Evolutionary conservation across 2,329 filamentous ascomycete species (phyloP).

Genomic region (Cadophora gregata): DNA sequence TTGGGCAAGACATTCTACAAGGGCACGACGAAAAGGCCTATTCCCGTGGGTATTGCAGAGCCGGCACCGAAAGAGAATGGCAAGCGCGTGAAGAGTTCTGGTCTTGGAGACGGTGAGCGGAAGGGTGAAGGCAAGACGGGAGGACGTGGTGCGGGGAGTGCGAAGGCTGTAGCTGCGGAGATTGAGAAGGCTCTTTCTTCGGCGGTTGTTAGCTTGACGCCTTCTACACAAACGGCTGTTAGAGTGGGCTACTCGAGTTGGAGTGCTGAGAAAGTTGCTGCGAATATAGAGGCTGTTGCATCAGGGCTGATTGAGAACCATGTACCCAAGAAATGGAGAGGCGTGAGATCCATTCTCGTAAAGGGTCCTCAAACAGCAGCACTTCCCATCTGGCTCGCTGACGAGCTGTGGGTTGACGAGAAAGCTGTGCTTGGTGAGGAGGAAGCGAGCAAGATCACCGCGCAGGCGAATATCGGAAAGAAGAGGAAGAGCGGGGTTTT

Average conservation of each 20-base stretch:
- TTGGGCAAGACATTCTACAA: slow-evolving; percentile 96
- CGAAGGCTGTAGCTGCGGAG: slow-evolving; percentile 73
- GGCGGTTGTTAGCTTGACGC: slow-evolving; percentile 81
- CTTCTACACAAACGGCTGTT: slow-evolving; percentile 80
- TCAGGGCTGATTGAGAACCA: slow-evolving; percentile 75
- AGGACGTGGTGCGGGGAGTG: slow-evolving; percentile 47
- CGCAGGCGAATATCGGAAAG: slow-evolving; percentile 62
- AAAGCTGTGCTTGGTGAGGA: slow-evolving; percentile 71
- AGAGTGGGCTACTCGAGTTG: slow-evolving; percentile 79
- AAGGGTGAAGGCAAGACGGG: slow-evolving; percentile 50
- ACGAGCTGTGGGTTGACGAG: slow-evolving; percentile 86
- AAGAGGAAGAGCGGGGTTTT: slow-evolving; percentile 49
- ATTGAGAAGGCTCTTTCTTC: slow-evolving; percentile 77
- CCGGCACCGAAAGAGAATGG: slow-evolving; percentile 65
- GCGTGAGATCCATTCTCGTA: slow-evolving; percentile 83
- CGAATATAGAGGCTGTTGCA: slow-evolving; percentile 79
- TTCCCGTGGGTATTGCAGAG: slow-evolving; percentile 76
- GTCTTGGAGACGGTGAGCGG: slow-evolving; percentile 49
- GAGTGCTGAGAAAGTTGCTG: slow-evolving; percentile 75
- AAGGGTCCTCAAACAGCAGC: slow-evolving; percentile 89
- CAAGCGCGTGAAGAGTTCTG: slow-evolving; percentile 60
- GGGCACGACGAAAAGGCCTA: slow-evolving; percentile 79
- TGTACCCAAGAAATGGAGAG: slow-evolving; percentile 86
- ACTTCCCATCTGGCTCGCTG: slow-evolving; percentile 92
- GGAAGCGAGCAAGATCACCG: slow-evolving; percentile 49